A percentile compares a stretch with the other conserved stretches of the same genome.
phyloP scores from a whole-genome alignment of 441 rosid species.

The Theobroma grandiflorum region DNA sequence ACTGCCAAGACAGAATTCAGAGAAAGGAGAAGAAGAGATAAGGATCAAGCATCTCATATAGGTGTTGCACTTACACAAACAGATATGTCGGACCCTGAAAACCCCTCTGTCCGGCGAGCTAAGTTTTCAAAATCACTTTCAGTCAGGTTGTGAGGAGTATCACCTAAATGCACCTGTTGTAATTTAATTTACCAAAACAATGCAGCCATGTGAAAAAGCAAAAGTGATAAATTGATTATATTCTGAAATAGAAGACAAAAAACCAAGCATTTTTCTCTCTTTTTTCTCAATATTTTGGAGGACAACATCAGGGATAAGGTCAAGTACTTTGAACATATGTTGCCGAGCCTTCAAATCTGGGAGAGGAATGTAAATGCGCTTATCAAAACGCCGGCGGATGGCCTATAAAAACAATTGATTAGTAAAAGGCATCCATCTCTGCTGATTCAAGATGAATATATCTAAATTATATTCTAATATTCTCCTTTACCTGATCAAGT shows the following conservation, averaged over 20 bases:
- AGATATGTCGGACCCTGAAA: conserved; percentile 96
- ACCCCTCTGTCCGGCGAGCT: conserved; percentile 87
- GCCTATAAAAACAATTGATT: conserved; percentile 69
- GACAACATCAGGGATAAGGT: conserved; percentile 19
- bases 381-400: conserved; percentile 96
- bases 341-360: conserved; percentile 96
- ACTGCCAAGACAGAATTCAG: background rate
- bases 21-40: conserved; percentile 4
- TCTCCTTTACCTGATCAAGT: conserved; percentile 78
- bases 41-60: conserved; percentile 13
- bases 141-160: conserved; percentile 92
- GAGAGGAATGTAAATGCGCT: conserved; percentile 98
- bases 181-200: conserved; percentile 24
- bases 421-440: conserved; percentile 33
- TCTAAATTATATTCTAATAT: conserved; percentile 21
- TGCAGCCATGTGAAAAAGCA: background rate
- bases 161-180: conserved; percentile 94
- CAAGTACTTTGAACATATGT: conserved; percentile 93
- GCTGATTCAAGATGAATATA: conserved; percentile 27
- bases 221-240: background rate
- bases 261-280: background rate
- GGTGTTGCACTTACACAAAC: conserved; percentile 82
- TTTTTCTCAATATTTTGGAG: conserved; percentile 4
- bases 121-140: conserved; percentile 94
- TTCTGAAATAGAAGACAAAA: background rate